Evolutionary conservation across 2,329 filamentous ascomycete genomes (phyloP), one percentile per base, ranked within the genome.

Genomic region (Fusarium sp.): DNA sequence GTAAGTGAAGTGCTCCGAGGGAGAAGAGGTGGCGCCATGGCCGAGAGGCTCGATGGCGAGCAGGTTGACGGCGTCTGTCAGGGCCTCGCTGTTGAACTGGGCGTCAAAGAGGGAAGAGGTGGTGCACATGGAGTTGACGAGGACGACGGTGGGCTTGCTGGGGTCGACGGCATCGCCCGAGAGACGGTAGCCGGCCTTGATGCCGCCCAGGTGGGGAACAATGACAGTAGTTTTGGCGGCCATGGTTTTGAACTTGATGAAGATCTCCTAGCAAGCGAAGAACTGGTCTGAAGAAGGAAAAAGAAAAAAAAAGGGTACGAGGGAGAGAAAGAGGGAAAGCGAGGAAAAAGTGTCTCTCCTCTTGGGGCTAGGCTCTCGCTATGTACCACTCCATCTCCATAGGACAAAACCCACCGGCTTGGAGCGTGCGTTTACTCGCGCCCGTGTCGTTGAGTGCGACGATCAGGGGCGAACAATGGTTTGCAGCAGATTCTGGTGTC

Each of bases 1-100:
- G 77, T 85, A 86, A 2, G 83, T 86, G 70, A 84, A 87, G 63
- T 84, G 82, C 70, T 85, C 83, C 0, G 73, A 71, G n/a, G 74
- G 58, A 60, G 73, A 79, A 60, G 74, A 77, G 1, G 84, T 86
- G 14, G 80, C 76, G 65, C 84, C 84, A 69, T 87, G 84, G 61
- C 84, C 85, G 0, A 87, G 80, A 1, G 83, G 84, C 75, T 86
- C 85, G 61, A 87, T 80, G 44, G 84, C 84, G 6, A 86, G 74
- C 6, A 87, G 78, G 70, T 86, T 86, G 70, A 81, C 78, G 5
- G 77, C 77, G 27, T 75, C 72, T 0, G 80, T 81, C 20, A 86
- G 78, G 1, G 68, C 62, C 51, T 76, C 73, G 75, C 79, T 81
- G 27, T 72, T 70, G 63, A 85, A 83, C 73, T 86, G 83, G 5